phyloP scores from a whole-genome alignment of 2,329 filamentous ascomycete genomes.

The Elsinoe arachidis region DNA sequence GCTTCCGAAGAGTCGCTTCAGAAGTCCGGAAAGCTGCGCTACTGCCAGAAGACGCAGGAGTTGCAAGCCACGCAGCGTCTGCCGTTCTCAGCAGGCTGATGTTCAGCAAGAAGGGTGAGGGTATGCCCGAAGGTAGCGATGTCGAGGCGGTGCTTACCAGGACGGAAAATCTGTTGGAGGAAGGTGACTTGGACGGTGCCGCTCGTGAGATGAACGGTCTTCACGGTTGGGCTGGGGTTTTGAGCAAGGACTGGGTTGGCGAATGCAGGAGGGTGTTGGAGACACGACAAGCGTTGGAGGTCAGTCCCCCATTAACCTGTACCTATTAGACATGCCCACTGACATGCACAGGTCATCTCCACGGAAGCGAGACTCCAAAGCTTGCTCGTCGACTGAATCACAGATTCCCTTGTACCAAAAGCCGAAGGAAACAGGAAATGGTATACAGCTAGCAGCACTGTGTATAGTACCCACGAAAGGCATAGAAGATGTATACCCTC shows the following conservation, averaged over 20 bases:
- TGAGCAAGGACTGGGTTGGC: slow-evolving; percentile 86
- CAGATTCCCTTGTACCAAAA: slow-evolving; percentile 3
- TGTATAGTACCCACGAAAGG: slow-evolving; percentile 8
- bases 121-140: slow-evolving; percentile 72
- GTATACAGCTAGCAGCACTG: background rate
- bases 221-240: slow-evolving; percentile 86
- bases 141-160: slow-evolving; percentile 89
- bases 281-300: slow-evolving; percentile 91
- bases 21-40: slow-evolving; percentile 94
- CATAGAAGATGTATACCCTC: background rate
- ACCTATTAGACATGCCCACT: slow-evolving; percentile 13
- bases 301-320: slow-evolving; percentile 42
- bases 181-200: slow-evolving; percentile 83
- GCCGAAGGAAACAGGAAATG: background rate
- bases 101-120: slow-evolving; percentile 75
- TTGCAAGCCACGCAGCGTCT: slow-evolving; percentile 87
- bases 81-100: slow-evolving; percentile 85
- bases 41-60: slow-evolving; percentile 84
- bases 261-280: slow-evolving; percentile 90
- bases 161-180: slow-evolving; percentile 82
- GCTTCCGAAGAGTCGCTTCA: slow-evolving; percentile 82
- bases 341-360: slow-evolving; percentile 61
- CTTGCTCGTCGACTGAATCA: slow-evolving; percentile 61
- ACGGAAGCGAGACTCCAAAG: slow-evolving; percentile 85
- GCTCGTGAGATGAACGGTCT: slow-evolving; percentile 92